These are phyloP conservation scores for Penicillium crystallinum DNA, from an alignment of 495 filamentous ascomycete genomes.

Conservation along the genomic window DNA sequence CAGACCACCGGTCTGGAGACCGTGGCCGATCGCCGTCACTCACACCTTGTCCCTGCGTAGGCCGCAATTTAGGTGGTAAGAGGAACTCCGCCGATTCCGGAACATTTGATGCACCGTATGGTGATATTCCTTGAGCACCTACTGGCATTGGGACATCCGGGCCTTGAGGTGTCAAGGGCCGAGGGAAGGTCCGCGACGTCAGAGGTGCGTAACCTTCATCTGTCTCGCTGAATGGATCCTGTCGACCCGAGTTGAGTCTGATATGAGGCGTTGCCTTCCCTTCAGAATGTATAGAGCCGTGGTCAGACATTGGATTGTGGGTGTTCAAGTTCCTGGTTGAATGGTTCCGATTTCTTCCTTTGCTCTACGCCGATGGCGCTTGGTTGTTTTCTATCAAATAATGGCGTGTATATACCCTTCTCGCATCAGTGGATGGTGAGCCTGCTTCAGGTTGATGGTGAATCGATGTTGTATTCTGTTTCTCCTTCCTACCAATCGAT, in stretches of 20 bases:
- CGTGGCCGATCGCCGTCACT: background rate
- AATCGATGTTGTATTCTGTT: background rate
- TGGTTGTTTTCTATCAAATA: background rate
- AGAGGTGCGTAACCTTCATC: slow-evolving; percentile 23
- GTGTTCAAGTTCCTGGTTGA: background rate
- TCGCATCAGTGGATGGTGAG: background rate
- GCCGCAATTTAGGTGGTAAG: slow-evolving; percentile 47
- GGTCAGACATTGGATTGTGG: slow-evolving; percentile 16
- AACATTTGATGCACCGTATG: slow-evolving; percentile 26
- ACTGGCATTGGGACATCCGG: slow-evolving; percentile 7
- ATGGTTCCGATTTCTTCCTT: background rate
- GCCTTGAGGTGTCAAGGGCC: slow-evolving; percentile 20
- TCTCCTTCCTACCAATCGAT: background rate
- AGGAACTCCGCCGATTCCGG: slow-evolving; percentile 56
- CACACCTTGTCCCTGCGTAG: slow-evolving; percentile 1
- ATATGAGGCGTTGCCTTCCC: slow-evolving; percentile 44
- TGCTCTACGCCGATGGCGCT: background rate
- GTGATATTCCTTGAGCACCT: slow-evolving; percentile 19
- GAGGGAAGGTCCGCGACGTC: slow-evolving; percentile 19
- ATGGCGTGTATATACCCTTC: background rate
- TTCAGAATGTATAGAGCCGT: slow-evolving; percentile 7
- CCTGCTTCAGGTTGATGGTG: background rate
- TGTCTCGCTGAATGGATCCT: slow-evolving; percentile 43
- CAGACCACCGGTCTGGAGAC: slow-evolving; percentile 7
- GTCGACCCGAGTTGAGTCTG: slow-evolving; percentile 53